Evolutionary conservation across 176 grass and related monocot species (phyloP).

Genomic region (Eremochloa ophiuroides): DNA sequence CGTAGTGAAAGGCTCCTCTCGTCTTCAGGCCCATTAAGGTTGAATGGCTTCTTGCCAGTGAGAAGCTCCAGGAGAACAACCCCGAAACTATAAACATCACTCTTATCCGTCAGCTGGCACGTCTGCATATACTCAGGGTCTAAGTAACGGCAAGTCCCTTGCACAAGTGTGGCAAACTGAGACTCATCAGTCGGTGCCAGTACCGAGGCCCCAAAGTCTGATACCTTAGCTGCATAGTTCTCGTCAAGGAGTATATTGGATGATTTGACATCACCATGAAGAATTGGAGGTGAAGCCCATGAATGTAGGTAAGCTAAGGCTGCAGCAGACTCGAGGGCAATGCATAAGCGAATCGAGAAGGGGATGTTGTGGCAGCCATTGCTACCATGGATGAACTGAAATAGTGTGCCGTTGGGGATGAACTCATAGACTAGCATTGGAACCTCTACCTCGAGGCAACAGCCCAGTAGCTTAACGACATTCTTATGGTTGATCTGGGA

Average conservation of each 20-base stretch:
- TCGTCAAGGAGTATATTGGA: constrained; percentile 36
- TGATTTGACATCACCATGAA: constrained; percentile 41
- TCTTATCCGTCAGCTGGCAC: constrained; percentile 20
- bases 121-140: constrained; percentile 31
- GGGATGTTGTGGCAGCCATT: background rate
- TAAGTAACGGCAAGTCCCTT: constrained; percentile 42
- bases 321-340: constrained; percentile 31
- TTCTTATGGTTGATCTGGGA: constrained; percentile 44
- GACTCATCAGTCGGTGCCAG: constrained; percentile 24
- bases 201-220: constrained; percentile 42
- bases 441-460: constrained; percentile 41
- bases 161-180: constrained; percentile 26
- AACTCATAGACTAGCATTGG: constrained; percentile 44
- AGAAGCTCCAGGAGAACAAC: constrained; percentile 31
- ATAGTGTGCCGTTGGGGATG: constrained; percentile 31
- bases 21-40: constrained; percentile 2
- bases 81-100: constrained; percentile 36
- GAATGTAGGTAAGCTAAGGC: constrained; percentile 36
- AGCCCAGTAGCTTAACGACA: constrained; percentile 23
- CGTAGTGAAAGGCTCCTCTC: constrained; percentile 13
- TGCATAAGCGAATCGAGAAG: constrained; percentile 3
- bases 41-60: constrained; percentile 19
- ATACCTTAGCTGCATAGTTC: constrained; percentile 22
- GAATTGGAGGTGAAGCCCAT: constrained; percentile 27
- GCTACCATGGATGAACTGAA: constrained; percentile 21